phyloP scores from a whole-genome alignment of 2,329 filamentous ascomycete species.

The Magnaporthales sp. region DNA sequence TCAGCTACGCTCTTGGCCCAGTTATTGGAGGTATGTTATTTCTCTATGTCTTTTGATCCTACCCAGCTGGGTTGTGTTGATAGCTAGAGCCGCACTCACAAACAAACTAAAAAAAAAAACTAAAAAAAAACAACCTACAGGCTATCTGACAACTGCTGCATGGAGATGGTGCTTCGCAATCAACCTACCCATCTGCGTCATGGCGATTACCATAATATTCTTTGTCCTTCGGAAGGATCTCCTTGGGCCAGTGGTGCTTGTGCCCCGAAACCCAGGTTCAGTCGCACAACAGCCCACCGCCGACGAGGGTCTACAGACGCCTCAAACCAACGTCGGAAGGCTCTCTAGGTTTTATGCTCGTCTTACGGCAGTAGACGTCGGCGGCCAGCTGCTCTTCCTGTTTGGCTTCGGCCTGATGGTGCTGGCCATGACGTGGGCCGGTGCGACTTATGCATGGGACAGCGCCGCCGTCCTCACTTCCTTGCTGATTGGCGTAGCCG shows the following conservation, averaged over 20 bases:
- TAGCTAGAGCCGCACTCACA: not conserved
- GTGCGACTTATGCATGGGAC: slow-evolving; percentile 41
- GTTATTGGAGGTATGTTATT: slow-evolving; percentile 41
- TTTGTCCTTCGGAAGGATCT: slow-evolving; percentile 50
- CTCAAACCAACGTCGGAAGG: not conserved
- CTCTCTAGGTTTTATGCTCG: slow-evolving; percentile 29
- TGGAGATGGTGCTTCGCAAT: slow-evolving; percentile 64
- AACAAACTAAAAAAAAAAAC: not conserved
- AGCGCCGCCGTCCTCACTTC: slow-evolving; percentile 38
- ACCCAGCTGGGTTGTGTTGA: not conserved
- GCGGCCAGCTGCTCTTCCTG: slow-evolving; percentile 49
- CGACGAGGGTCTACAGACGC: not conserved
- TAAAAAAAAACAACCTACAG: not conserved
- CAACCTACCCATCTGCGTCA: slow-evolving; percentile 45
- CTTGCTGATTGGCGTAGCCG: slow-evolving; percentile 32
- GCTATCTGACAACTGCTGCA: slow-evolving; percentile 45
- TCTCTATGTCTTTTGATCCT: not conserved
- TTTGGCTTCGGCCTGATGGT: slow-evolving; percentile 43
- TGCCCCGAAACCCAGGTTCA: slow-evolving; percentile 10
- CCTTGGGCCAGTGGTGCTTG: slow-evolving; percentile 39
- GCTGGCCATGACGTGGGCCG: slow-evolving; percentile 46
- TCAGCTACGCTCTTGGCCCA: slow-evolving; percentile 52
- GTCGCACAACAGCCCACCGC: not conserved
- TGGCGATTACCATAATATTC: slow-evolving; percentile 44
- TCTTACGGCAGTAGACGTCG: slow-evolving; percentile 45